Conservation (phyloP, 2,329 filamentous ascomycete genomes). For the Ceratocystiopsis sp. region DNA sequence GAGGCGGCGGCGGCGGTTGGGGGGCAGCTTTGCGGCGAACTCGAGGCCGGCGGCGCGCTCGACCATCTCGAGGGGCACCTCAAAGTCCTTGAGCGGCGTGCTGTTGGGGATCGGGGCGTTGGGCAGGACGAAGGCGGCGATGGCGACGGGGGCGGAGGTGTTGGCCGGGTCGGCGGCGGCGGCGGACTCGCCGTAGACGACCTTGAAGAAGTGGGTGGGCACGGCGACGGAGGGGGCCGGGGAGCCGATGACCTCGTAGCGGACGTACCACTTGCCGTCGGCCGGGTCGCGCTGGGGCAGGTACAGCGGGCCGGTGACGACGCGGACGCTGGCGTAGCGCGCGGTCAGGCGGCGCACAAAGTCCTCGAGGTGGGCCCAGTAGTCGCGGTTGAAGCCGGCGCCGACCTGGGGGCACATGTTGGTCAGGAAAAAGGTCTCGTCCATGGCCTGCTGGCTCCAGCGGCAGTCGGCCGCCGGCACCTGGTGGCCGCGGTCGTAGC, state of each 20-base stretch:
- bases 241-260: conserved; percentile 86
- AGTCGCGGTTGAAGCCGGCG: conserved; percentile 95
- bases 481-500: conserved; percentile 93
- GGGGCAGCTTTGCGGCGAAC: conserved; percentile 67
- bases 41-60: conserved; percentile 86
- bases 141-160: conserved; percentile 51
- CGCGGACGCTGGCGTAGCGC: conserved; percentile 69
- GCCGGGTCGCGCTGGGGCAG: conserved; percentile 63
- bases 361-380: conserved; percentile 98
- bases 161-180: conserved; percentile 40
- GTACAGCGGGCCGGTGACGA: conserved; percentile 89
- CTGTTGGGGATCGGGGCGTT: conserved; percentile 78
- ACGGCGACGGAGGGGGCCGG: conserved; percentile 79
- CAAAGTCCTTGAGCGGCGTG: conserved; percentile 79
- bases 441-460: conserved; percentile 88
- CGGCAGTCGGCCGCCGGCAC: conserved; percentile 92
- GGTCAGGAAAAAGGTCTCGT: conserved; percentile 79
- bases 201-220: conserved; percentile 98
- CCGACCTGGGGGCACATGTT: conserved; percentile 99
- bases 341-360: conserved; percentile 75
- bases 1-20: conserved; percentile 55
- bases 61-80: conserved; percentile 83
- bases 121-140: conserved; percentile 89
- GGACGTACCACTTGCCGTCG: conserved; percentile 90
- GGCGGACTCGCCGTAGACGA: conserved; percentile 89